phyloP scores from a whole-genome alignment of 257 asterid species.

The Fraxinus excelsior region DNA sequence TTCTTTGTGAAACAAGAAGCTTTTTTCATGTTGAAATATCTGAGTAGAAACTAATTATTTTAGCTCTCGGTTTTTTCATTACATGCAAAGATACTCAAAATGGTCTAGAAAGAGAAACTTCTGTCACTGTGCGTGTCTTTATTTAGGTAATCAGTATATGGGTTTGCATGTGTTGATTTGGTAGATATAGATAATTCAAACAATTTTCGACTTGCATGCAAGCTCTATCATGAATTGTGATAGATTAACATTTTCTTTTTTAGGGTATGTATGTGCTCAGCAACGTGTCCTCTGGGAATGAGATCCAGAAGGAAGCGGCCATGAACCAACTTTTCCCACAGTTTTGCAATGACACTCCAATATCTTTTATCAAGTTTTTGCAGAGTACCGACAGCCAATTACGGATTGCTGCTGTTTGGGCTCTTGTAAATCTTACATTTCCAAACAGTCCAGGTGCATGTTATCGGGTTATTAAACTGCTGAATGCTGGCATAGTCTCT shows the following conservation, averaged over 20 bases:
- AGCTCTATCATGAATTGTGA: conserved; percentile 3
- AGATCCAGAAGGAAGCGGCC: conserved; percentile 84
- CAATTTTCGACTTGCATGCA: background rate
- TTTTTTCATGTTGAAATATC: too few species aligned
- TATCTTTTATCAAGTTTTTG: conserved; percentile 55
- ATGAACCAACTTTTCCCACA: conserved; percentile 66
- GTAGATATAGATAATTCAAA: background rate
- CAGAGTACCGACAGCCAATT: conserved; percentile 70
- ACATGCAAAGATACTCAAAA: too few species aligned
- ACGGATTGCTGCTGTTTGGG: conserved; percentile 81
- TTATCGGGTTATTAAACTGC: conserved; percentile 53
- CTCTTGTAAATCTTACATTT: conserved; percentile 72
- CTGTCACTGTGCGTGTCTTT: background rate
- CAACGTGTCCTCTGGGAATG: conserved; percentile 89
- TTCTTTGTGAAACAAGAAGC: too few species aligned
- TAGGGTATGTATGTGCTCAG: conserved; percentile 78
- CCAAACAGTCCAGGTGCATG: conserved; percentile 68
- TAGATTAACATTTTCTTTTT: conserved; percentile 1
- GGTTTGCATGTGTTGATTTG: background rate
- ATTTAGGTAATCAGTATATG: background rate
- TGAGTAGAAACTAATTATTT: too few species aligned
- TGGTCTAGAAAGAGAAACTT: too few species aligned
- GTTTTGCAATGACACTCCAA: conserved; percentile 37
- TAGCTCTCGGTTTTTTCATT: too few species aligned
- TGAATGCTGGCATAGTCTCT: conserved; percentile 62